Evolutionary conservation across 2,329 filamentous ascomycete species (phyloP).

Genomic region (Claviceps humidiphila): DNA sequence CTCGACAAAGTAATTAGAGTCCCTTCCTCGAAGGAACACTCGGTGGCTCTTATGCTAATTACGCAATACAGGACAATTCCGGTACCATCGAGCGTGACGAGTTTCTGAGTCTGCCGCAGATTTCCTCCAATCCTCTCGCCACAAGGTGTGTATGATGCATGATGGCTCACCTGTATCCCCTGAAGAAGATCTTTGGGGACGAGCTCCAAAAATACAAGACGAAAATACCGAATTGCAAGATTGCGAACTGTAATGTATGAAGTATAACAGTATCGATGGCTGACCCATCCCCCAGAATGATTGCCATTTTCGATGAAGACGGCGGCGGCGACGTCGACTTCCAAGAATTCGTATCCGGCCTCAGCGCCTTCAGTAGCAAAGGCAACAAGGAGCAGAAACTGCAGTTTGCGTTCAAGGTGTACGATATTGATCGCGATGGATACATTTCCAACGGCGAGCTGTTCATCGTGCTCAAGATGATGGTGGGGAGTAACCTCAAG

Average conservation of each 20-base stretch:
- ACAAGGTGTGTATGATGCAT: slow-evolving; percentile 51
- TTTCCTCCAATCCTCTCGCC: slow-evolving; percentile 92
- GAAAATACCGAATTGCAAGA: too few species aligned
- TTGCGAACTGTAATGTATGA: too few species aligned
- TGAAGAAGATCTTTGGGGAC: too few species aligned
- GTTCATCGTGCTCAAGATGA: slow-evolving; percentile 99
- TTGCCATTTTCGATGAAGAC: slow-evolving; percentile 98
- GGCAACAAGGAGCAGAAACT: slow-evolving; percentile 99
- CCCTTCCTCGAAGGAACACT: background rate
- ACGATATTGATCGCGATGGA: slow-evolving; percentile 97
- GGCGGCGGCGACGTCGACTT: slow-evolving; percentile 97
- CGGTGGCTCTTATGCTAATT: background rate
- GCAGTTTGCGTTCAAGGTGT: slow-evolving; percentile 96
- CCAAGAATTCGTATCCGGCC: slow-evolving; percentile 91
- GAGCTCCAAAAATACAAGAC: too few species aligned
- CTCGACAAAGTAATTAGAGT: slow-evolving; percentile 64
- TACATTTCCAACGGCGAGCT: slow-evolving; percentile 98
- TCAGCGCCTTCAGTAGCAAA: slow-evolving; percentile 92
- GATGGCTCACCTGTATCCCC: too few species aligned
- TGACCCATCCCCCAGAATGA: slow-evolving; percentile 56
- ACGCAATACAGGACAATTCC: slow-evolving; percentile 64
- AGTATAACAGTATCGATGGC: too few species aligned
- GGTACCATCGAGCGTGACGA: slow-evolving; percentile 98
- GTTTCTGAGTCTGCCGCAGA: slow-evolving; percentile 92
- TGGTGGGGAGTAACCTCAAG: slow-evolving; percentile 98